Conservation (phyloP, 106 monocot genomes). For the Acorus gramineus region DNA sequence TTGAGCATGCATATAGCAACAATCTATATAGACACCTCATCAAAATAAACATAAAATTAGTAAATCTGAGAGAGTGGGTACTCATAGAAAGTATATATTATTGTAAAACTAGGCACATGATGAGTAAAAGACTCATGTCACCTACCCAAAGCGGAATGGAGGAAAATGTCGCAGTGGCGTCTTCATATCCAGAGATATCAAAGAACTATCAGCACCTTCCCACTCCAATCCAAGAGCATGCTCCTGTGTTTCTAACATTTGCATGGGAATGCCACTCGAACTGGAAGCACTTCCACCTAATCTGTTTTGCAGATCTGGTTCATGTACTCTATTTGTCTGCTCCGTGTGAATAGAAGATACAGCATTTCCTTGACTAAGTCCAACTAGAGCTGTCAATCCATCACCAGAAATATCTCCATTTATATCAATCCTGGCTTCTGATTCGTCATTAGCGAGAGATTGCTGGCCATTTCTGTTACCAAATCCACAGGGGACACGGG, state of each 20-base stretch:
- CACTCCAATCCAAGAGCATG: slow-evolving; percentile 49
- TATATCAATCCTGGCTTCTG: slow-evolving; percentile 68
- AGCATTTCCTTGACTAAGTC: slow-evolving; percentile 59
- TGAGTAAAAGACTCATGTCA: too few species aligned
- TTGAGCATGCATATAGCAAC: too few species aligned
- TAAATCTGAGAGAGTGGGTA: too few species aligned
- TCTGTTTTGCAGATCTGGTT: slow-evolving; percentile 28
- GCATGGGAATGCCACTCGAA: slow-evolving; percentile 42
- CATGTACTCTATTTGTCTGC: slow-evolving; percentile 50
- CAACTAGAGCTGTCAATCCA: slow-evolving; percentile 91
- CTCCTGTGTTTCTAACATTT: slow-evolving; percentile 63
- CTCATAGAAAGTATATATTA: too few species aligned
- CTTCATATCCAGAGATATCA: slow-evolving; percentile 78
- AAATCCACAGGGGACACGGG: slow-evolving; percentile 74
- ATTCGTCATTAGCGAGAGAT: slow-evolving; percentile 64
- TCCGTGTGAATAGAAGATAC: slow-evolving; percentile 42
- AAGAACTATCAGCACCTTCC: slow-evolving; percentile 58
- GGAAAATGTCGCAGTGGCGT: slow-evolving; percentile 82
- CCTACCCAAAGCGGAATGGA: slow-evolving; percentile 90
- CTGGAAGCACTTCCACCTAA: slow-evolving; percentile 20
- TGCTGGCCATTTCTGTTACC: slow-evolving; percentile 81
- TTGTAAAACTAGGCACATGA: too few species aligned
- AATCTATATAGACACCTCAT: too few species aligned
- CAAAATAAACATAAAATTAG: too few species aligned
- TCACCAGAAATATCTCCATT: slow-evolving; percentile 70